Evolutionary conservation across 2,329 filamentous ascomycete genomes (phyloP).

Genomic region (Aspergillus fijiensis): DNA sequence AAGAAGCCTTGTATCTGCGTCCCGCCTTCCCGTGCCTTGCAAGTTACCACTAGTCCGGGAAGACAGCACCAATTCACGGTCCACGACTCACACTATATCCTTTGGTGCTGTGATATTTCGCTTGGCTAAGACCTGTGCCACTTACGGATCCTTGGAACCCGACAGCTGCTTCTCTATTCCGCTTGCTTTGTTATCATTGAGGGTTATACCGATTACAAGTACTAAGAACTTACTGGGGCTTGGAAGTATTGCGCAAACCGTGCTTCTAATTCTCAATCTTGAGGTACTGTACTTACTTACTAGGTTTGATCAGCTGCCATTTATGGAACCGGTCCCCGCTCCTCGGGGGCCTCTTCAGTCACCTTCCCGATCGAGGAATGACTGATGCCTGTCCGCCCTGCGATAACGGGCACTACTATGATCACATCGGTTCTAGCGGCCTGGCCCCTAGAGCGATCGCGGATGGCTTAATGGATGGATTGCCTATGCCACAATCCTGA

Average conservation of each 20-base stretch:
- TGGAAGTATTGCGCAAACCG: constrained; percentile 6
- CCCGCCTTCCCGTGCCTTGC: constrained; percentile 7
- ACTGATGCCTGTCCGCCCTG: constrained; percentile 1
- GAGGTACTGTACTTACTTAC: not conserved
- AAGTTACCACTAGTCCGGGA: constrained; percentile 8
- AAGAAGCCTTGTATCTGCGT: constrained; percentile 2
- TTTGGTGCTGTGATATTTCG: constrained; percentile 12
- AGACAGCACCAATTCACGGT: constrained; percentile 2
- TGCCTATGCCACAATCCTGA: not conserved
- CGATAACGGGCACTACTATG: not conserved
- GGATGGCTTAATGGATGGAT: not conserved
- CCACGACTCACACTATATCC: not conserved
- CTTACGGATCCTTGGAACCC: constrained; percentile 3
- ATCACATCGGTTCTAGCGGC: not conserved
- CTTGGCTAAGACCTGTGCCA: constrained; percentile 8
- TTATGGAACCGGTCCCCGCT: constrained; percentile 3
- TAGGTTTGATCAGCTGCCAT: constrained; percentile 3
- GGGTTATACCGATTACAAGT: not conserved
- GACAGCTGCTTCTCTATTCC: not conserved
- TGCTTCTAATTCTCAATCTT: not conserved
- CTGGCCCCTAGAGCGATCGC: not conserved
- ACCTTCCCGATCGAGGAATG: constrained; percentile 22
- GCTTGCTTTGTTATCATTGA: not conserved
- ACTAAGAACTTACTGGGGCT: not conserved
- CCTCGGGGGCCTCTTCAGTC: constrained; percentile 14